Evolutionary conservation across 768 basidiomycete species (phyloP).

Genomic region (Leucocoprinus leucothites): DNA sequence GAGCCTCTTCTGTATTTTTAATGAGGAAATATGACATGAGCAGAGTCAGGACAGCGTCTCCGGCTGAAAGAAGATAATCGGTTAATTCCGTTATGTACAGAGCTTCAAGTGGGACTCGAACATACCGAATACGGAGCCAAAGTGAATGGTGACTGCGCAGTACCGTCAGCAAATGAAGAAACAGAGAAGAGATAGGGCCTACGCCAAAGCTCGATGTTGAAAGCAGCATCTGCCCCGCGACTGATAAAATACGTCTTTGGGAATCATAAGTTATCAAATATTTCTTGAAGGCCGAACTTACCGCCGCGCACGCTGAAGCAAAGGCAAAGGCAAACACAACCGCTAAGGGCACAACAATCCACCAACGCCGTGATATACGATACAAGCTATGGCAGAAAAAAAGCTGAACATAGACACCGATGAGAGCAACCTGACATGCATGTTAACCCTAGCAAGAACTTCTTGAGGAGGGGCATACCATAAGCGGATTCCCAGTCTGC

Average conservation of each 20-base stretch:
- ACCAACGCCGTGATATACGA: constrained; percentile 22
- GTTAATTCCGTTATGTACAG: not conserved
- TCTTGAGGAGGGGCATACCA: constrained; percentile 17
- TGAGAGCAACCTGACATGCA: constrained; percentile 24
- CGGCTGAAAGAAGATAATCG: constrained; percentile 18
- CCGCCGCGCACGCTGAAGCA: constrained; percentile 23
- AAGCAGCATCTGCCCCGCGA: constrained; percentile 11
- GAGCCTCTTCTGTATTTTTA: constrained; percentile 23
- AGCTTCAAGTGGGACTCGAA: too few relatives aligned
- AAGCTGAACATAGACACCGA: constrained; percentile 29
- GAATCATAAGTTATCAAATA: not conserved
- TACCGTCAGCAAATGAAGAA: not conserved
- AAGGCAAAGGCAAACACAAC: constrained; percentile 25
- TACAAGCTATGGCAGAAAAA: constrained; percentile 30
- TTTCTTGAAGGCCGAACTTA: constrained; percentile 12
- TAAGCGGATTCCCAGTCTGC: constrained; percentile 26
- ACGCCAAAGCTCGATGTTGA: constrained; percentile 26
- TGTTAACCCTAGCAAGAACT: not conserved
- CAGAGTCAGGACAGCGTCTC: constrained; percentile 24
- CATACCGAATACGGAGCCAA: constrained; percentile 5
- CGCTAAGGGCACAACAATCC: constrained; percentile 21
- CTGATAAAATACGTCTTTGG: constrained; percentile 26
- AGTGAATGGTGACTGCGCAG: not conserved
- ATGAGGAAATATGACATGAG: constrained; percentile 28
- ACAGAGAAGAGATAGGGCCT: constrained; percentile 9